Base-by-base conservation (phyloP, 352 stramenopile genomes). In the Phytophthora colocasiae region DNA sequence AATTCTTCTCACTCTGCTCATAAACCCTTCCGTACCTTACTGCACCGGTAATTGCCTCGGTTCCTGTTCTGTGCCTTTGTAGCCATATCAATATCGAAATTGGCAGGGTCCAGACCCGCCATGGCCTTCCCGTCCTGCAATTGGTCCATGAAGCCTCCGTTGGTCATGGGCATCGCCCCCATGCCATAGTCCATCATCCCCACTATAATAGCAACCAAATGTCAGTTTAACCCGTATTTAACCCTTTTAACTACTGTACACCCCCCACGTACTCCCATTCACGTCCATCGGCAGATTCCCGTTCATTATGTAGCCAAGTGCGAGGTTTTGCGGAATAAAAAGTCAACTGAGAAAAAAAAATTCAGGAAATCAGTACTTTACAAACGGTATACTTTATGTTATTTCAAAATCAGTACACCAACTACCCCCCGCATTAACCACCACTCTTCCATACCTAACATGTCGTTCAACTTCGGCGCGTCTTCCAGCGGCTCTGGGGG, bases 31-130 rank as follows among this genome's bases (percentile, higher is more conserved):
- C 48, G 19, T 45, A 90, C 85, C 81, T 93, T 93, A 70, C 83
- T 93, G 71, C 87, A 95, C 29, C 87, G 83, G 53, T 95, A 95
- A 69, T 95, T 95, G 68, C 87, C 87, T 48, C 87, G 87, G 62
- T 95, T 93, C 24, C 85, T 68, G 67, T 92, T 92, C 73, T 90
- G 73, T 50, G 83, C 84, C 70, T 91, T 91, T 36, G 60, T 63
- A 4, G 65, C 49, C 3, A 82, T 63, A 11, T 93, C 85, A 14
- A 60, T 75, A 19, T 91, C 80, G 45, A 78, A 75, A 11, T 29
- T 38, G 22, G 52, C 45, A 29, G 49, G 66, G 26, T 77, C 63
- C 36, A 75, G 51, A 1, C 58, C 60, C 3, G 57, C 12, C 12
- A 65, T 40, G 4, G 41, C 67, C 26, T 69, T 65, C 8, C 74